A percentile compares a stretch with the other conserved stretches of the same genome.
Evolutionary conservation across 345 rosid species (phyloP).

Genomic region (Brassica juncea): DNA sequence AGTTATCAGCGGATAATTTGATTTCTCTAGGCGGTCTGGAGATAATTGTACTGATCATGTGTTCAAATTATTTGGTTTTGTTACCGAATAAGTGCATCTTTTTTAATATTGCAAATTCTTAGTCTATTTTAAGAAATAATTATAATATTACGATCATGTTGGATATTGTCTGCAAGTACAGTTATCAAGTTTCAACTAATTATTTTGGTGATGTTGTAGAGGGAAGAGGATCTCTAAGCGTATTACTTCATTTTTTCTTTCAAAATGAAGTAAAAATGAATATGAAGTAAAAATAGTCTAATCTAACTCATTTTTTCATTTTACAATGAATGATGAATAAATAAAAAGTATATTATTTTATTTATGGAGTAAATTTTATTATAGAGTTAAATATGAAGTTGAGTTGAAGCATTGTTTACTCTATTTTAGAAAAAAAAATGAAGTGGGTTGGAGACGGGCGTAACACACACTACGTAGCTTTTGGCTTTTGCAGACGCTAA

Average conservation of each 20-base stretch:
- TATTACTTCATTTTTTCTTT: no score
- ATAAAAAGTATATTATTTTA: no score
- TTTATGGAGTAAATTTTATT: no score
- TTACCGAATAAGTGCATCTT: not conserved
- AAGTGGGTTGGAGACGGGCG: no score
- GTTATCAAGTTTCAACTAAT: conserved; percentile 25
- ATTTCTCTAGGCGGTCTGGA: not conserved
- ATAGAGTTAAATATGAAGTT: no score
- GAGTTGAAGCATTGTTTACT: no score
- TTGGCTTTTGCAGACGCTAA: conserved; percentile 17
- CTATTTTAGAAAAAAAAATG: no score
- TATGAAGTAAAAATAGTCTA: no score
- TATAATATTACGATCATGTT: conserved; percentile 15
- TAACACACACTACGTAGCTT: conserved; percentile 11
- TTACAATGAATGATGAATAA: no score
- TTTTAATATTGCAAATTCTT: not conserved
- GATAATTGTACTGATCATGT: not conserved
- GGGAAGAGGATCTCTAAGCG: not conserved
- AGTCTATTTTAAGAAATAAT: not conserved
- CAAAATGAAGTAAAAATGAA: no score
- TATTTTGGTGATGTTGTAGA: conserved; percentile 15
- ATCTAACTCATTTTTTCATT: no score
- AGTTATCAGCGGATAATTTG: not conserved
- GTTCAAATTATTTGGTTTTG: not conserved
- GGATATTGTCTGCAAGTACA: conserved; percentile 12